A percentile compares a stretch with the other conserved stretches of the same genome.
phyloP scores from a whole-genome alignment of 345 rosid genomes.

The Reutealis trisperma region DNA sequence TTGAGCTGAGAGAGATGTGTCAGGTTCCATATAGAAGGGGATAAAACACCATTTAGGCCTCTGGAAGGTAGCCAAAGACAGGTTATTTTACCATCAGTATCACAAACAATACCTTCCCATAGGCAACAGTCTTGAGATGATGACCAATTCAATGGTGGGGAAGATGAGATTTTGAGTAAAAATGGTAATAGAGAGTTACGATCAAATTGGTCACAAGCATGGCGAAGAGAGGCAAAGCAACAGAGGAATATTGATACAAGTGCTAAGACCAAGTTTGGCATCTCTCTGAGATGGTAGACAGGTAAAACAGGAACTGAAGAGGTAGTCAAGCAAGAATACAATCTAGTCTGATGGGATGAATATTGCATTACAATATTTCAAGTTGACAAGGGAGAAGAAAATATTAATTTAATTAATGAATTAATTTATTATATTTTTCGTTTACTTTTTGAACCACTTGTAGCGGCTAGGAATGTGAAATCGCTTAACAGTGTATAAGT shows the following conservation, averaged over 20 bases:
- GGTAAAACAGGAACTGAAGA: background rate
- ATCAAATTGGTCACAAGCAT: slow-evolving; percentile 51
- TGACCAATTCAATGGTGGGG: slow-evolving; percentile 51
- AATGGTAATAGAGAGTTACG: slow-evolving; percentile 51
- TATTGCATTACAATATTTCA: background rate
- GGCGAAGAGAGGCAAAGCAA: slow-evolving; percentile 22
- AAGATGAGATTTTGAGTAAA: slow-evolving; percentile 36
- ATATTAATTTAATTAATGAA: too few species aligned
- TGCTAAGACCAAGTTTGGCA: background rate
- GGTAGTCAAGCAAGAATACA: background rate
- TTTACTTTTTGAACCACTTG: too few species aligned
- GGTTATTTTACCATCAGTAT: slow-evolving; percentile 45
- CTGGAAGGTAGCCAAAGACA: slow-evolving; percentile 50
- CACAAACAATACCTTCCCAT: slow-evolving; percentile 81
- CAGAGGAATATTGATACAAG: background rate
- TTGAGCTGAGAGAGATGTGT: slow-evolving; percentile 56
- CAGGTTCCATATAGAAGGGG: slow-evolving; percentile 48
- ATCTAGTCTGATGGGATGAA: background rate
- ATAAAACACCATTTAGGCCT: slow-evolving; percentile 54
- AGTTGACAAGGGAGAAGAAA: too few species aligned
- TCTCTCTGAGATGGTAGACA: background rate
- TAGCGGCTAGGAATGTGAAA: too few species aligned
- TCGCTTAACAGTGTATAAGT: too few species aligned
- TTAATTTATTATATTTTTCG: too few species aligned
- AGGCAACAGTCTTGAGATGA: slow-evolving; percentile 53